phyloP scores from a whole-genome alignment of 768 basidiomycete genomes.

The Exsudoporus frostii region DNA sequence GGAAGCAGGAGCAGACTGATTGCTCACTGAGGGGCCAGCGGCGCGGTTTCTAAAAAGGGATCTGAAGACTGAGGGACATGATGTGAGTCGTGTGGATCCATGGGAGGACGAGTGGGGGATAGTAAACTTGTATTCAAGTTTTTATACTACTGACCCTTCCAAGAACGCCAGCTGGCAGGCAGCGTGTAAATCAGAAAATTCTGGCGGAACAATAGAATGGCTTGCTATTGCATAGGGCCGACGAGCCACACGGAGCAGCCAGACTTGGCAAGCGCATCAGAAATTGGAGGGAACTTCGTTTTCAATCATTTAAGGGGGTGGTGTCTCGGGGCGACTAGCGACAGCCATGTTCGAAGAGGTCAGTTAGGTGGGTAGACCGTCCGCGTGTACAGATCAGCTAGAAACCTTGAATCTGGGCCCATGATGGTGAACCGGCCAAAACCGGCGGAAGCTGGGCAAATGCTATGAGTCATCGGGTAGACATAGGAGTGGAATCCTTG shows the following conservation, averaged over 20 bases:
- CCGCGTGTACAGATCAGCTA: neutral
- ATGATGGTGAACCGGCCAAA: too few species aligned
- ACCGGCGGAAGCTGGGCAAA: too few species aligned
- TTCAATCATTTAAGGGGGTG: too few species aligned
- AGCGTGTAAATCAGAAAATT: neutral
- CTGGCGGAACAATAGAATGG: neutral
- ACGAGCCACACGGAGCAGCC: neutral
- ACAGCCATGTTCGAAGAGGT: neutral
- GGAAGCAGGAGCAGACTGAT: too few species aligned
- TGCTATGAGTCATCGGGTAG: neutral
- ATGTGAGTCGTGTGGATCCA: neutral
- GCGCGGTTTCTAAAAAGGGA: neutral
- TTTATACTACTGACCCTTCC: slow-evolving; percentile 4
- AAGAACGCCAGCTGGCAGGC: slow-evolving; percentile 5
- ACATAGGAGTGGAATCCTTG: neutral
- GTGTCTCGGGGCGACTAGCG: neutral
- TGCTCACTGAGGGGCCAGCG: neutral
- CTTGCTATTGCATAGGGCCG: neutral
- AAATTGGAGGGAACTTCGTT: neutral
- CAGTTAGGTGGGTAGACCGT: neutral
- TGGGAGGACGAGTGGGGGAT: neutral
- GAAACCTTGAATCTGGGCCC: neutral
- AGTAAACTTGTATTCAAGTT: neutral
- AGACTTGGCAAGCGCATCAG: neutral
- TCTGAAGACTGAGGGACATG: too few species aligned